These are phyloP conservation scores for Phytophthora aleatoria DNA, from an alignment of 352 stramenopile genomes.

Conservation along the genomic window DNA sequence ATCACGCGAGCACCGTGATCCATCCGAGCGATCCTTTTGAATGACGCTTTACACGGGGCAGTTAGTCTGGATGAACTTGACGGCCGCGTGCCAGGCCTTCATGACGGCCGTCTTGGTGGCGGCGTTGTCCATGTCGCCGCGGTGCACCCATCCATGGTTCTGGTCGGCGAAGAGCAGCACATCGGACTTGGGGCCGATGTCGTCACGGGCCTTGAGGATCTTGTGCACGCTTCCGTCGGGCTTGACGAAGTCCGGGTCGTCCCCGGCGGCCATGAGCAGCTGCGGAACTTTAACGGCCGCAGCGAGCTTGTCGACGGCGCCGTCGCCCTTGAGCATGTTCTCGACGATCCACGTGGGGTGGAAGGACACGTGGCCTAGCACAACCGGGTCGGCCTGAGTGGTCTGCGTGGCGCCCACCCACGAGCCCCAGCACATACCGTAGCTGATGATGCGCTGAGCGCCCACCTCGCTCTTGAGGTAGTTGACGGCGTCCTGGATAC, in stretches of 20 bases:
- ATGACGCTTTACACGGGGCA: slow-evolving; percentile 40
- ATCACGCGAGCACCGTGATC: background rate
- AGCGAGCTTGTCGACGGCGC: slow-evolving; percentile 70
- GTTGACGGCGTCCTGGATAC: slow-evolving; percentile 73
- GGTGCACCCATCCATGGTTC: slow-evolving; percentile 87
- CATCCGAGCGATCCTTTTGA: slow-evolving; percentile 1
- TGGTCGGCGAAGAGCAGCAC: slow-evolving; percentile 71
- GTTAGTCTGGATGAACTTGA: slow-evolving; percentile 69
- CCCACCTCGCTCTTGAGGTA: slow-evolving; percentile 72
- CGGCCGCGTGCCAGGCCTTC: slow-evolving; percentile 60
- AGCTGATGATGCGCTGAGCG: slow-evolving; percentile 67
- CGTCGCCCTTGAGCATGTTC: slow-evolving; percentile 76
- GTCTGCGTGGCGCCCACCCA: slow-evolving; percentile 72
- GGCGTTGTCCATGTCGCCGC: slow-evolving; percentile 73
- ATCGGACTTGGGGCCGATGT: slow-evolving; percentile 59
- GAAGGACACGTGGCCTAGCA: slow-evolving; percentile 80
- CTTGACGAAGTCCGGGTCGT: slow-evolving; percentile 76
- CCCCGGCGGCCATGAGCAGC: slow-evolving; percentile 65
- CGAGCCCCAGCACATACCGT: slow-evolving; percentile 86
- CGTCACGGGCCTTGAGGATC: slow-evolving; percentile 60
- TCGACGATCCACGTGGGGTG: slow-evolving; percentile 81
- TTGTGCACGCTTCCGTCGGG: slow-evolving; percentile 72
- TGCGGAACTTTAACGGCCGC: slow-evolving; percentile 77
- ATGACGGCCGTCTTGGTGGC: slow-evolving; percentile 67
- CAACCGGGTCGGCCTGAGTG: slow-evolving; percentile 43